Evolutionary conservation across 202 grass and related monocot genomes (phyloP), one percentile per base, ranked within the genome.

Genomic region (Carex sylvatica): DNA sequence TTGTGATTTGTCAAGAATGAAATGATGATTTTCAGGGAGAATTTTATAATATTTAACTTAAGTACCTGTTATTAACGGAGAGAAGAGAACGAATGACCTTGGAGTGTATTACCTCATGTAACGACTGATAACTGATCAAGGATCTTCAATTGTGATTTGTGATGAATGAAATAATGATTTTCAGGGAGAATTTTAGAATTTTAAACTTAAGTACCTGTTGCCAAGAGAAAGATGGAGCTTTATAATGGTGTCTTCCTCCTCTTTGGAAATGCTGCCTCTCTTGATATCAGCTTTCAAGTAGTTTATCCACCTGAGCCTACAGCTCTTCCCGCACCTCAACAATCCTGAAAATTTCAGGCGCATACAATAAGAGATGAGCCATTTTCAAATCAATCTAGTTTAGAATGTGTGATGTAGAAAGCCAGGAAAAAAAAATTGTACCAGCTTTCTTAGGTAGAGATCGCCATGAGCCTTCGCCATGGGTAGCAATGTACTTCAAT

Each of bases 371-470:
- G 30, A 78, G 30, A 35, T 14, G 0, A 10, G 36, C 1, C 23
- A 58, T 8, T 26, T 78, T 9, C 13, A 16, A 78, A 78, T 36
- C 7, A 55, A 82, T 55, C 6, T 19, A 24, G 2, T 4, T 4
- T 33, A 12, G 28, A 76, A 6, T 52, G 18, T 6, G 58, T 3
- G 0, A 7, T 40, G 20, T n/a, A 51, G 51, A 61, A 42, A 22
- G 0, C 9, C 9, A 23, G 16, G 40, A 49, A 12, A 6, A 46
- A 8, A 4, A 18, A 0, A 22, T 6, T 0, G 71, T 85, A 94
- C 94, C 94, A 85, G 94, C 92, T 92, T 97, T 94, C 87, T 97
- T 97, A 70, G 94, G 94, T 33, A 97, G 84, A 22, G 94, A 91
- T 65, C 92, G 85, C 94, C 94, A 97, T 54, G 87, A 89, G 0